Evolutionary conservation across 2,329 filamentous ascomycete genomes (phyloP), one percentile per base, ranked within the genome.

Genomic region (Cordyceps javanica): DNA sequence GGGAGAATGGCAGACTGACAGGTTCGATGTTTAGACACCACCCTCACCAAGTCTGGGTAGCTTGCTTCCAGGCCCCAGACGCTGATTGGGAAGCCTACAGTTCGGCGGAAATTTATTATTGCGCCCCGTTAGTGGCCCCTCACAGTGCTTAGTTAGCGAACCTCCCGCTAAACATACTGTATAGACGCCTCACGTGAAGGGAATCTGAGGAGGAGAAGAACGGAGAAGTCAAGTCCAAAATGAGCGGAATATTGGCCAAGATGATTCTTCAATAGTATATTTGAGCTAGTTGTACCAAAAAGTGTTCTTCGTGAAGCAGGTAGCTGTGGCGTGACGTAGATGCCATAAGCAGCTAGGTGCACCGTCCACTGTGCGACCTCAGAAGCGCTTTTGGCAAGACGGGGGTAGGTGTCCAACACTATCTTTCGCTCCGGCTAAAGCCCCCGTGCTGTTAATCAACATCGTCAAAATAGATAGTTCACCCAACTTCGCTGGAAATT

Each of bases 131-230:
- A 63, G 49, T 41, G 58, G 65, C 32, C 46, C 49, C 61, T 55
- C 64, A 70, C 68, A 70, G 69, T 71, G 62, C 32, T 7, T 10
- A 1, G 3, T 13, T 13, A 1, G 7, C 16, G 26, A 14, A 9
- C 38, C 9, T 42, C 36, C 48, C 19, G 16, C 3, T 10, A 19
- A 10, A 38, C 52, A 23, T 44, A 71, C 69, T 69, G 69, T 70
- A 57, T 42, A 38, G 51, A 42, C n/a, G 7, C 60, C 65, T 73
- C 71, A 73, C 71, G 71, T 73, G 70, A 63, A 65, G 57, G 52
- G 26, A 44, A 34, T 30, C 26, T 61, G 59, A 62, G 70, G 68
- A 67, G 70, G 66, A 69, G 65, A 64, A 64, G 61, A 60, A 59
- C 58, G 36, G 55, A 46, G 61, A 58, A 19, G 30, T 19, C 4